A percentile compares a stretch with the other conserved stretches of the same genome.
Evolutionary conservation across 306 rosid genomes (phyloP).

Genomic region (Psophocarpus tetragonolobus): DNA sequence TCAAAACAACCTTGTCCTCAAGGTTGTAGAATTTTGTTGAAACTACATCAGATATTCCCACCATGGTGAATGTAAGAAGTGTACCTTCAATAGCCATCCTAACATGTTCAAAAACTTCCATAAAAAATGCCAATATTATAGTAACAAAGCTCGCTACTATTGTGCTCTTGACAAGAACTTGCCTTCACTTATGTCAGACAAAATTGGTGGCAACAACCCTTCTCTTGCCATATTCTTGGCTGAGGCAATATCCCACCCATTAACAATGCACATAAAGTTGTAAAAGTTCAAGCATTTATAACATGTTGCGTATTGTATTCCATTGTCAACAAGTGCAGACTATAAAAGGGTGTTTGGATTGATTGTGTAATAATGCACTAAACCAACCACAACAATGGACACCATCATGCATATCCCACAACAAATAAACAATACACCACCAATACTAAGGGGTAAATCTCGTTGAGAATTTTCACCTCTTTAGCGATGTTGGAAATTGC

Average conservation of each 20-base stretch:
- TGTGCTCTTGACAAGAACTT: slow-evolving; percentile 52
- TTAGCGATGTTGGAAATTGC: no score
- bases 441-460: slow-evolving; percentile 88
- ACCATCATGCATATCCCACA: slow-evolving; percentile 88
- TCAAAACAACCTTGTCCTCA: no score
- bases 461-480: slow-evolving; percentile 95
- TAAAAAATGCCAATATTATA: slow-evolving; percentile 69
- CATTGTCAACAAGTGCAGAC: slow-evolving; percentile 73
- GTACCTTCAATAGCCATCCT: slow-evolving; percentile 98
- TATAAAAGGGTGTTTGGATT: slow-evolving; percentile 95
- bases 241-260: slow-evolving; percentile 90
- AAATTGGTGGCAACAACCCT: slow-evolving; percentile 49
- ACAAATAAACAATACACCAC: slow-evolving; percentile 70
- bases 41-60: slow-evolving; percentile 73
- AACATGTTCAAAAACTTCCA: slow-evolving; percentile 86
- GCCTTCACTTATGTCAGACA: slow-evolving; percentile 40
- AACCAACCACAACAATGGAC: slow-evolving; percentile 80
- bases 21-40: no score
- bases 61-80: slow-evolving; percentile 84
- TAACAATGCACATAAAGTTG: slow-evolving; percentile 80
- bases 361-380: slow-evolving; percentile 83
- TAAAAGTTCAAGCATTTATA: slow-evolving; percentile 80
- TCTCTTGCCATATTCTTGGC: slow-evolving; percentile 62
- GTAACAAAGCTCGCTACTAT: slow-evolving; percentile 68
- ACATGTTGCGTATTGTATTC: slow-evolving; percentile 94